These are phyloP conservation scores for Tuber umbilicatum DNA, from an alignment of 495 filamentous ascomycete species.

Conservation along the genomic window DNA sequence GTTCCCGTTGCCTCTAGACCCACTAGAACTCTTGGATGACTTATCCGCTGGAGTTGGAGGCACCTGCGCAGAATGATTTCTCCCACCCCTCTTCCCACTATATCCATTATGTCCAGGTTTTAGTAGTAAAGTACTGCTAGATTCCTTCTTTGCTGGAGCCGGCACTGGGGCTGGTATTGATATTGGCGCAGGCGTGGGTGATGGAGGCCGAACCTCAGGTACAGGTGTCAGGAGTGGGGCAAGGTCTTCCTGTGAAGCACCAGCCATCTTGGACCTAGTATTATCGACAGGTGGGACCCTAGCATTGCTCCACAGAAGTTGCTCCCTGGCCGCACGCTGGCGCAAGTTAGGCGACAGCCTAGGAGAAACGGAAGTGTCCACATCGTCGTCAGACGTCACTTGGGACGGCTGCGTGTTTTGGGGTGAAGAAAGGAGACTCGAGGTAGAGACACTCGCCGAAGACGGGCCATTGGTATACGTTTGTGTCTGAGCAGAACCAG, in stretches of 20 bases:
- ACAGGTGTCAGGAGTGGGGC: conserved; percentile 21
- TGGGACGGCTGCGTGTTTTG: conserved; percentile 20
- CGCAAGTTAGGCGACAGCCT: conserved; percentile 31
- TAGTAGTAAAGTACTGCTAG: neutral
- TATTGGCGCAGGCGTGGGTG: neutral
- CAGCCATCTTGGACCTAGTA: conserved; percentile 22
- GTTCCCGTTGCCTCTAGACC: neutral
- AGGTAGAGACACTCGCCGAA: conserved; percentile 15
- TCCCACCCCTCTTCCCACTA: conserved; percentile 1
- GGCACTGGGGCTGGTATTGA: neutral
- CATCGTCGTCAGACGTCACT: conserved; percentile 27
- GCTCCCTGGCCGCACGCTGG: conserved; percentile 33
- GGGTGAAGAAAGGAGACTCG: conserved; percentile 20
- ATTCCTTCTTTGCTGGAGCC: conserved; percentile 4
- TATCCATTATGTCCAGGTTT: neutral
- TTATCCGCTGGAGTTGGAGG: neutral
- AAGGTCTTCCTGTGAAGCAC: conserved; percentile 34
- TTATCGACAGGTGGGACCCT: conserved; percentile 24
- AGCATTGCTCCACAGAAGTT: conserved; percentile 35
- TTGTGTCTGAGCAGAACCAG: conserved; percentile 10
- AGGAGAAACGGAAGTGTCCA: conserved; percentile 18
- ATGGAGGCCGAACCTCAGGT: conserved; percentile 20
- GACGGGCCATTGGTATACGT: conserved; percentile 15
- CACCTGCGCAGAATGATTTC: neutral
- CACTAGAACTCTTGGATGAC: neutral